These are phyloP conservation scores for Ophiostoma tasmaniense DNA, from an alignment of 2,329 filamentous ascomycete genomes.

Conservation along the genomic window DNA sequence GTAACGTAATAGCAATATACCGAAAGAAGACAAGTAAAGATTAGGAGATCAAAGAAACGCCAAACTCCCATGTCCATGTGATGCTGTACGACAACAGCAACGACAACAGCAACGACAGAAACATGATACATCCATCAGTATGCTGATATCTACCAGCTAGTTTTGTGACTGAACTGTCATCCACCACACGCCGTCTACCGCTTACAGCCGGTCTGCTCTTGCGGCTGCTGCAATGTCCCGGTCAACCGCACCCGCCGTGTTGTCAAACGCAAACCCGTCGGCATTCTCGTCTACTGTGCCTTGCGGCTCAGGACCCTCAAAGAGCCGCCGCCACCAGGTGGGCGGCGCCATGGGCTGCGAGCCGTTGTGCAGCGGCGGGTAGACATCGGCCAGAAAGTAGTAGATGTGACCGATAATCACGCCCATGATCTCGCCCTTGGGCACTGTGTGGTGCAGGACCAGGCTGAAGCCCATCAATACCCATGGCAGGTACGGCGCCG, in stretches of 20 bases:
- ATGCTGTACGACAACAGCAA: neutral
- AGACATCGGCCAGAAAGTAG: constrained; percentile 98
- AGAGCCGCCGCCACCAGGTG: constrained; percentile 78
- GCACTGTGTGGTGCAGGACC: constrained; percentile 79
- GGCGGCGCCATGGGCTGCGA: constrained; percentile 83
- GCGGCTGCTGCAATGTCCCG: constrained; percentile 53
- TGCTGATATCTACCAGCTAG: neutral
- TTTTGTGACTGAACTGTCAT: too few relatives aligned
- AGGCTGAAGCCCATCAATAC: constrained; percentile 89
- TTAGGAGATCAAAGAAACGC: neutral
- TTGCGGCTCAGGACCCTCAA: constrained; percentile 48
- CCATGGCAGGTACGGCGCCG: constrained; percentile 91
- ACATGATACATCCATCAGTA: neutral
- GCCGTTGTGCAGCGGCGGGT: constrained; percentile 80
- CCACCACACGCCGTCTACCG: neutral
- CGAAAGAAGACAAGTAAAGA: neutral
- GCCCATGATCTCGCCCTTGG: constrained; percentile 93
- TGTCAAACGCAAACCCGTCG: constrained; percentile 40
- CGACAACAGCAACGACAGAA: neutral
- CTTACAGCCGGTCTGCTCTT: constrained; percentile 30
- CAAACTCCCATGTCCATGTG: neutral
- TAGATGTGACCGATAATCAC: constrained; percentile 92
- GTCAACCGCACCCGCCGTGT: constrained; percentile 47
- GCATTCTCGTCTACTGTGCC: constrained; percentile 23
- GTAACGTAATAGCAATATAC: neutral